Base-by-base conservation (phyloP, 2,329 filamentous ascomycete species). In the Pyrenophora teres region DNA sequence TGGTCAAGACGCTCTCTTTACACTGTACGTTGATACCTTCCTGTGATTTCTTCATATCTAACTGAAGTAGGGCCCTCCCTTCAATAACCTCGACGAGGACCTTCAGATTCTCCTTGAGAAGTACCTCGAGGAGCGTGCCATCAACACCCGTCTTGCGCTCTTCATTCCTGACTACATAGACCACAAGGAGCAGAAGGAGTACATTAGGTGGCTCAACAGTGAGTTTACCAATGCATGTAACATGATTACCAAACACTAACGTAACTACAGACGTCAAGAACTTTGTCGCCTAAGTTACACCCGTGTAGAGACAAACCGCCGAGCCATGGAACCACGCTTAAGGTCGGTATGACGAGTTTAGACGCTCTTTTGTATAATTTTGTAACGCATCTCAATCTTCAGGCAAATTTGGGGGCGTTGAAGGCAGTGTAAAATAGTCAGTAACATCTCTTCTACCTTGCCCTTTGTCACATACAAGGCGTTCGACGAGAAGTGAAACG, bases 181-280 rank as follows among this genome's bases (percentile, higher is more conserved):
- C 73, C 85, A 89, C 78, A 99, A 99, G 87, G 94, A 99, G 85
- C 93, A 97, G 85, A 89, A 87, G 78, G 94, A 99, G 83, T 99
- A 99, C 77, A 80, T 95, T 56, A 80, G 83, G 62, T 99, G 95
- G 94, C 80, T 99, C 75, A 83, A 86, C 75, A 85, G 67, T 72
- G 60, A 63, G 69, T 70, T 7, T 13, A 21, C 9, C 40, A 16
- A 13, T 6, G 9, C 12, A 36, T 35, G 25, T 5, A 35, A 21
- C 25, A 15, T 5, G 27, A 25, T 7, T 10, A n/a, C 7, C 19
- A 15, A 7, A 59, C 37, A 32, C 65, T 71, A 64, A 72, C 54
- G 10, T 15, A 31, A 10, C n/a, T 12, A 38, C 54, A 83, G 89
- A 89, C 72, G 83, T 97, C 76, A 94, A 93, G 85, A 80, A 78